Evolutionary conservation across 257 asterid genomes (phyloP), one percentile per base, ranked within the genome.

Genomic region (Solanum raphanifolium): DNA sequence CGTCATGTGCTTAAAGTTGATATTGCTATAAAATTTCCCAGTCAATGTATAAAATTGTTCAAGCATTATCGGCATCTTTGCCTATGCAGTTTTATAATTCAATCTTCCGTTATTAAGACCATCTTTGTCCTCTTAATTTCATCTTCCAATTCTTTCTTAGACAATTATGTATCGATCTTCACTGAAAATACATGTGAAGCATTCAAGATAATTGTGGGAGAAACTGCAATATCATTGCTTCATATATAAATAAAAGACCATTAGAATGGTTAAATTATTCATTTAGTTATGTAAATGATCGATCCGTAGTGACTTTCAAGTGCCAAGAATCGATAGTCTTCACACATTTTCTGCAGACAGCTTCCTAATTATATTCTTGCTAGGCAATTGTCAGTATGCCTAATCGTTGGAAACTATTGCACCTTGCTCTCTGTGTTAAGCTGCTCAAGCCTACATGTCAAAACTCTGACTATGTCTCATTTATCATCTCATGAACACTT

Each of bases 321-420:
- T 25, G 9, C 38, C 32, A 41, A 43, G 84, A 79, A 43, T 25
- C 25, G 16, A 2, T 15, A 41, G 6, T 78, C 84, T 13, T 43
- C 65, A 76, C 6, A 4, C 23, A 39, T 76, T 76, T 13, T 76
- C 84, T 78, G 66, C 84, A 25, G 85, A n/a, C 20, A 84, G 15
- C 83, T 58, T 86, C 84, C 34, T 86, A 21, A 81, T n/a, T n/a
- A n/a, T n/a, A n/a, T 86, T 69, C 69, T 86, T n/a, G 88, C 90
- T 16, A 88, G 35, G 65, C 90, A 81, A 23, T 79, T 69, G 78
- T 79, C 90, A 10, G 81, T 69, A 3, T 86, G 90, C 75, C 75
- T 86, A 16, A 41, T 31, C 9, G 21, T 23, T 18, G 87, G 90
- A 35, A 88, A 43, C 27, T 88, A 68, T 69, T 65, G 73, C 23